Evolutionary conservation across 2,329 filamentous ascomycete genomes (phyloP).

Genomic region (Penicillium brasilianum): DNA sequence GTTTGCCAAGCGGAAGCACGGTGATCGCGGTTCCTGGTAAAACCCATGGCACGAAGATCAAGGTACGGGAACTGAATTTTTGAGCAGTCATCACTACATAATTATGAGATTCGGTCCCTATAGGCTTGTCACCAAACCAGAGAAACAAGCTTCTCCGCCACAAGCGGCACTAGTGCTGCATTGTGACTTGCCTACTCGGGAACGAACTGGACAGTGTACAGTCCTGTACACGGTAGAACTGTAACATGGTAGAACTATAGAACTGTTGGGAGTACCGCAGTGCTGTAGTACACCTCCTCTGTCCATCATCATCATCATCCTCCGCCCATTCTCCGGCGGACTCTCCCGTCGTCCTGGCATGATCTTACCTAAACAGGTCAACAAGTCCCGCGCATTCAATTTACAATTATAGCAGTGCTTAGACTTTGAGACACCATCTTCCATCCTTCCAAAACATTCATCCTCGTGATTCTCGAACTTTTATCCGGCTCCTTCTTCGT

Average conservation of each 20-base stretch:
- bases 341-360: not conserved
- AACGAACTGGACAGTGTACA: not conserved
- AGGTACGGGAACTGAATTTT: not conserved
- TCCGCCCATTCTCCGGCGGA: too few species aligned
- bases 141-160: slow-evolving; percentile 16
- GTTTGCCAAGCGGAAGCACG: not conserved
- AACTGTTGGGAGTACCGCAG: too few species aligned
- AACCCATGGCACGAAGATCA: not conserved
- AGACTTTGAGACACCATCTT: not conserved
- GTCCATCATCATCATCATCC: too few species aligned
- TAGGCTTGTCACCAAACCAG: slow-evolving; percentile 5
- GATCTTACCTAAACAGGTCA: not conserved
- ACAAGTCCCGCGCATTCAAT: not conserved
- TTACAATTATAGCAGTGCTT: not conserved
- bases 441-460: not conserved
- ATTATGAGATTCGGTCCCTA: too few species aligned
- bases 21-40: too few species aligned
- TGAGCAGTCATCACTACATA: too few species aligned
- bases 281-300: too few species aligned
- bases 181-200: not conserved
- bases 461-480: not conserved
- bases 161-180: slow-evolving; percentile 10
- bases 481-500: not conserved
- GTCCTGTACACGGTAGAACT: too few species aligned
- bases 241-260: not conserved